These are phyloP conservation scores for Tilletia walkeri DNA, from an alignment of 1,284 basidiomycete species.

Conservation along the genomic window DNA sequence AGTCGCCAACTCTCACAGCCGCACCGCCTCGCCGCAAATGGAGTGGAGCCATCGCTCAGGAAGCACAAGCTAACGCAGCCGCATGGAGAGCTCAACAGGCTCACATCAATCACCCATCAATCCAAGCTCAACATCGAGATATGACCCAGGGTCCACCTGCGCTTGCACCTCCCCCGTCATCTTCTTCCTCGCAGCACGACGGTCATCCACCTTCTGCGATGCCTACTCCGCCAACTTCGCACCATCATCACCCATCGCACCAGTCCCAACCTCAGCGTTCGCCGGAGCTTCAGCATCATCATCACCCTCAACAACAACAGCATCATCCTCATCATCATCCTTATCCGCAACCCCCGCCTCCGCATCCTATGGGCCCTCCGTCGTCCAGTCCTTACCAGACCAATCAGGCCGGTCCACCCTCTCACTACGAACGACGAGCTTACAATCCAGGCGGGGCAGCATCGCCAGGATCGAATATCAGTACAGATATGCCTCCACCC, in stretches of 20 bases:
- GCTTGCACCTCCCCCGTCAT: neutral
- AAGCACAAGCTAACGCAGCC: constrained; percentile 23
- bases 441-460: neutral
- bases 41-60: constrained; percentile 39
- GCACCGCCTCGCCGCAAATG: constrained; percentile 36
- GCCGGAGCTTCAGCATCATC: constrained; percentile 11
- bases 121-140: constrained; percentile 14
- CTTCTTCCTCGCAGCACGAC: neutral
- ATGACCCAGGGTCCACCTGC: constrained; percentile 3
- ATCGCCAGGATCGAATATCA: neutral
- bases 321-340: neutral
- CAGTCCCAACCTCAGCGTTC: constrained; percentile 9
- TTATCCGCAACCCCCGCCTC: neutral
- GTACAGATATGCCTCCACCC: constrained; percentile 1
- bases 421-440: neutral
- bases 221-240: no score
- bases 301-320: neutral
- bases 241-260: neutral
- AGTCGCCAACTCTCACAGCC: neutral
- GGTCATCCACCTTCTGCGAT: no score
- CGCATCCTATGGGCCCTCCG: constrained; percentile 7
- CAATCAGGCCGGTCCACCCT: neutral
- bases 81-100: constrained; percentile 22
- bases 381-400: neutral
- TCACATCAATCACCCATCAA: constrained; percentile 14